Percentiles rank a stretch among this genome's conserved stretches.
These are phyloP conservation scores for Quercus aquifolioides DNA, from an alignment of 306 rosid genomes.

Conservation along the genomic window DNA sequence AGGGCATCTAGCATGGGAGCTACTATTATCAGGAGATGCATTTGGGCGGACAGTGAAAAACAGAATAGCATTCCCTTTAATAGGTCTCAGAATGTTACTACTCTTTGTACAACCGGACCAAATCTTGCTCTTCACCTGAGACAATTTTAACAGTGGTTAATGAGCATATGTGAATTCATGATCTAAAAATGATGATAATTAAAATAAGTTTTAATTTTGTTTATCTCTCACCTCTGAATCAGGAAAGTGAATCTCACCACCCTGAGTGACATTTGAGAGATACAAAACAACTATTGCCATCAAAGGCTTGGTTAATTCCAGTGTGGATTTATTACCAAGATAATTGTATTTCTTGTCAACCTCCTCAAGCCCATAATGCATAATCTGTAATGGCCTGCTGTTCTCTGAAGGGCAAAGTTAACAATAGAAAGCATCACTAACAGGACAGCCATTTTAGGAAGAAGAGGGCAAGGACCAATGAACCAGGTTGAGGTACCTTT, in stretches of 20 bases:
- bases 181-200: not conserved
- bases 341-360: slow-evolving; percentile 28
- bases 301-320: slow-evolving; percentile 46
- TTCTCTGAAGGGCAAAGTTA: slow-evolving; percentile 43
- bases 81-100: slow-evolving; percentile 44
- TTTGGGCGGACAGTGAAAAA: slow-evolving; percentile 57
- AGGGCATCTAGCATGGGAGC: slow-evolving; percentile 71
- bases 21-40: slow-evolving; percentile 55
- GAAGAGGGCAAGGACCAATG: not conserved
- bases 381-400: slow-evolving; percentile 54
- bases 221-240: slow-evolving; percentile 52
- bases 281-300: slow-evolving; percentile 73
- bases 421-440: not conserved
- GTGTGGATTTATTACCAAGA: slow-evolving; percentile 39
- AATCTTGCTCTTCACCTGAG: slow-evolving; percentile 42
- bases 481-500: slow-evolving; percentile 50
- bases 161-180: not conserved
- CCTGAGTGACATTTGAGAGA: slow-evolving; percentile 63
- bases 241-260: slow-evolving; percentile 72
- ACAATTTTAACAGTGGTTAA: slow-evolving; percentile 13
- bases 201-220: not conserved
- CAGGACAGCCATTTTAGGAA: not conserved
- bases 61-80: slow-evolving; percentile 75
- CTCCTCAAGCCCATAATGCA: slow-evolving; percentile 40
- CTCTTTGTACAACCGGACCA: slow-evolving; percentile 48